Evolutionary conservation across 148 eudicot species (phyloP).

Genomic region (Rhododendron molle): DNA sequence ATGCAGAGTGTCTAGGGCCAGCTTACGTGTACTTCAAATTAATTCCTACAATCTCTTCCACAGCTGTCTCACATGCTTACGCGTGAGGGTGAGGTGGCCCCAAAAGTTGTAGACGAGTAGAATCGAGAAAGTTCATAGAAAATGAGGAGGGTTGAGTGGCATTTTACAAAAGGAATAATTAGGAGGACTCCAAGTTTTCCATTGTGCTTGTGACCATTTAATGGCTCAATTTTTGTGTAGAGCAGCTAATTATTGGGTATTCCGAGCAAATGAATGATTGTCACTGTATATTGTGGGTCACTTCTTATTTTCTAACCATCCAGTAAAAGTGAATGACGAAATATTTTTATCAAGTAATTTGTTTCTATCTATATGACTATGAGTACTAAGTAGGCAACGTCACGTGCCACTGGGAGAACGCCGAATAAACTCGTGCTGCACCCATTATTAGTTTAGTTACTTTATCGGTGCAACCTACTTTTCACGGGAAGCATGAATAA

Average conservation of each 20-base stretch:
- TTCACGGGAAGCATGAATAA: constrained; percentile 2
- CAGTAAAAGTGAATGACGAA: not conserved
- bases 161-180: not conserved
- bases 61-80: no score
- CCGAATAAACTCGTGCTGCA: not conserved
- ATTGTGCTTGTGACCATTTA: not conserved
- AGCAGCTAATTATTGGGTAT: not conserved
- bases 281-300: not conserved
- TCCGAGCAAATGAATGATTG: not conserved
- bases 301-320: not conserved
- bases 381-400: not conserved
- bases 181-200: not conserved
- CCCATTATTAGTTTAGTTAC: not conserved
- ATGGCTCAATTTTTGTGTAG: not conserved
- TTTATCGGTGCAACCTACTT: constrained; percentile 4
- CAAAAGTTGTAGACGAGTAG: no score
- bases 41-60: no score
- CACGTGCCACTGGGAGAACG: not conserved
- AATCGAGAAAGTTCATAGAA: not conserved
- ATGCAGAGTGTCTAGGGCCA: no score
- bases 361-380: not conserved
- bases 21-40: no score
- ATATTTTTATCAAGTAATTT: not conserved
- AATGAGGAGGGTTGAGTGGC: not conserved
- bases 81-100: no score